Percentiles rank a stretch among this genome's conserved stretches.
Evolutionary conservation across 306 rosid species (phyloP).

Genomic region (Gastrolobium bilobum): DNA sequence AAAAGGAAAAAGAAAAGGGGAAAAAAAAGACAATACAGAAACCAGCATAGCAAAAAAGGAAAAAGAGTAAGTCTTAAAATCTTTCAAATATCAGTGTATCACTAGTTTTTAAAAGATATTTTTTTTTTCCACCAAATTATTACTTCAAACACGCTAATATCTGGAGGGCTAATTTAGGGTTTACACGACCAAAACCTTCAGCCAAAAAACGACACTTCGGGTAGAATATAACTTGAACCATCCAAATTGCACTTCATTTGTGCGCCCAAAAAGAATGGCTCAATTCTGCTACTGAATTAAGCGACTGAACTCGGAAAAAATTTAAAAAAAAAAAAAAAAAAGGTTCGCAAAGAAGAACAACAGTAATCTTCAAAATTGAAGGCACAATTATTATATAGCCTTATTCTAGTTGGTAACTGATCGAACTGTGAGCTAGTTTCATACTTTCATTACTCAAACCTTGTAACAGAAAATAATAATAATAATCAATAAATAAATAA

Average conservation of each 20-base stretch:
- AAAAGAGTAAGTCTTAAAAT: background rate
- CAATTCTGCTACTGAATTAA: slow-evolving; percentile 44
- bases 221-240: slow-evolving; percentile 11
- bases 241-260: slow-evolving; percentile 22
- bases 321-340: background rate
- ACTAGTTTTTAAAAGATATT: background rate
- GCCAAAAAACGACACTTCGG: background rate
- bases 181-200: slow-evolving; percentile 1
- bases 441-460: background rate
- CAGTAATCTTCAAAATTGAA: slow-evolving; percentile 2
- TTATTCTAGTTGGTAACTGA: slow-evolving; percentile 39
- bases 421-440: slow-evolving; percentile 31
- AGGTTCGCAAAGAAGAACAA: background rate
- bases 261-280: background rate
- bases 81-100: background rate
- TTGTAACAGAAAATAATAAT: background rate
- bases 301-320: slow-evolving; percentile 12
- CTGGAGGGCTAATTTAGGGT: background rate
- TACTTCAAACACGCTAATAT: background rate
- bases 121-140: background rate
- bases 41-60: background rate
- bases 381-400: background rate
- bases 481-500: background rate
- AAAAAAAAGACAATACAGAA: slow-evolving; percentile 22
- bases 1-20: background rate